phyloP scores from a whole-genome alignment of 148 eudicot genomes.

The Chenopodium suecicum region DNA sequence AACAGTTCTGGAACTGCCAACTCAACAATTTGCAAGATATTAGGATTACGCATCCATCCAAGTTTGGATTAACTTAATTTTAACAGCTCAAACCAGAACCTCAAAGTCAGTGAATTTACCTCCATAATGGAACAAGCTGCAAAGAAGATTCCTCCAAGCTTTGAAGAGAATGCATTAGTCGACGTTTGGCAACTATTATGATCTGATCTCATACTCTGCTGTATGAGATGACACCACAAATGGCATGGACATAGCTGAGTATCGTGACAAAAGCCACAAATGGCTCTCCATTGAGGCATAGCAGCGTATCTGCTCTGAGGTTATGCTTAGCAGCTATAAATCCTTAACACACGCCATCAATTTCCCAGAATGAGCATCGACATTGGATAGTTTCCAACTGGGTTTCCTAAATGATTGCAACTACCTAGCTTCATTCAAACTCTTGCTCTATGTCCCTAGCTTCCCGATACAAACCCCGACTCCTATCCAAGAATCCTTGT shows the following conservation, averaged over 20 bases:
- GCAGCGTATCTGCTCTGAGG: not conserved
- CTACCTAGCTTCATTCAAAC: constrained; percentile 7
- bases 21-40: not conserved
- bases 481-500: constrained; percentile 68
- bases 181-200: no score
- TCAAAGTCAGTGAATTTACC: not conserved
- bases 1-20: not conserved
- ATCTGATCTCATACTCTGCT: not conserved
- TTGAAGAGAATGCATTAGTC: not conserved
- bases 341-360: not conserved
- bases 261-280: not conserved
- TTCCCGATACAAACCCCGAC: constrained; percentile 63
- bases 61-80: no score
- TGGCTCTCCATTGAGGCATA: not conserved
- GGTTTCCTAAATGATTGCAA: not conserved
- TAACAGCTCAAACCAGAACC: not conserved
- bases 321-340: not conserved
- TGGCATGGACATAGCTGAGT: not conserved
- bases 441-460: constrained; percentile 8
- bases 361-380: not conserved
- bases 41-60: not conserved
- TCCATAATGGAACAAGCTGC: not conserved
- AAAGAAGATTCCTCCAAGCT: not conserved
- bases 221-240: not conserved
- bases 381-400: not conserved